Evolutionary conservation across 805 yeast genomes (phyloP).

Genomic region (Yarrowia bubula): DNA sequence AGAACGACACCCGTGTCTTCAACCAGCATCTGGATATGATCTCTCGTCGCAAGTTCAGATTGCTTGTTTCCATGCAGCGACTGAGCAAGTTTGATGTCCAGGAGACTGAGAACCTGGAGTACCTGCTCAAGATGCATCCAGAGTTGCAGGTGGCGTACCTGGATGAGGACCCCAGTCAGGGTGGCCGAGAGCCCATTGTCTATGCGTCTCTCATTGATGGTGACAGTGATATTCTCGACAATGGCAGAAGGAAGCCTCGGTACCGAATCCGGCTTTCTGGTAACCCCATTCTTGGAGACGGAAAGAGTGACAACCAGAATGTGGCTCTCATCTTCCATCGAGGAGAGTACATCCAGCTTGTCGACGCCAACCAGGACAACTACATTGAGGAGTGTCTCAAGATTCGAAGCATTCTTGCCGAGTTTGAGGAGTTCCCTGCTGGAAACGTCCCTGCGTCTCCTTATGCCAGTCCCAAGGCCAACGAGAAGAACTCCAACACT

Average conservation of each 20-base stretch:
- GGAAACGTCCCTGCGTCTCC: conserved; percentile 40
- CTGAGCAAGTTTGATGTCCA: conserved; percentile 69
- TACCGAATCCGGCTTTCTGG: conserved; percentile 69
- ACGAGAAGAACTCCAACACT: conserved; percentile 40
- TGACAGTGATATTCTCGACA: conserved; percentile 56
- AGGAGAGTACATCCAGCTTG: conserved; percentile 76
- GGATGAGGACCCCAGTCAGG: conserved; percentile 27
- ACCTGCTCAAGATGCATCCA: conserved; percentile 79
- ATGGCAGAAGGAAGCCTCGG: conserved; percentile 60
- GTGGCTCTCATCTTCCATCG: conserved; percentile 70
- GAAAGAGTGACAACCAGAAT: conserved; percentile 81
- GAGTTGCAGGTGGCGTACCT: conserved; percentile 54
- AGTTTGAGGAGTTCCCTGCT: conserved; percentile 57
- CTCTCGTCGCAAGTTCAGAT: conserved; percentile 81
- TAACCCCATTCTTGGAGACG: conserved; percentile 80
- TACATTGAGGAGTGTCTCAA: conserved; percentile 79
- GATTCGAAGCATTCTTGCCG: conserved; percentile 70
- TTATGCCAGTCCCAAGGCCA: conserved; percentile 50
- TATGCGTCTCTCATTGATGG: conserved; percentile 71
- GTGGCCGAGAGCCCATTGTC: conserved; percentile 40
- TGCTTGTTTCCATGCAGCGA: conserved; percentile 84
- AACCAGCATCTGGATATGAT: conserved; percentile 45
- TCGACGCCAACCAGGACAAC: conserved; percentile 83
- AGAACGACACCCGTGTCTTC: conserved; percentile 22
- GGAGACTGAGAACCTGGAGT: conserved; percentile 78